Conservation (phyloP, 1,284 basidiomycete genomes). For the Papiliotrema fonsecae region DNA sequence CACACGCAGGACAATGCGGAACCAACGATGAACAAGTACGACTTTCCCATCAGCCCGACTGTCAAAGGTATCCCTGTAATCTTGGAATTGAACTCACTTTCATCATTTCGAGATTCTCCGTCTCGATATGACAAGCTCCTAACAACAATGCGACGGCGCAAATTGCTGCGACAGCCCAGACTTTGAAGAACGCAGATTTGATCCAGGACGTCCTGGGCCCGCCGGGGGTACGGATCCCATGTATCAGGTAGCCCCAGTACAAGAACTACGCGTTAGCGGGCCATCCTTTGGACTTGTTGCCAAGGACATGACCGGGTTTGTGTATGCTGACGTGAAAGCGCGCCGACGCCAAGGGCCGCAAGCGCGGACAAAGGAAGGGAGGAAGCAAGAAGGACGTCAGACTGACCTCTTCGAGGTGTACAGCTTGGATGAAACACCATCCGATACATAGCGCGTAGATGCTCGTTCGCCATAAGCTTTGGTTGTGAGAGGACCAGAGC, state of each 20-base stretch:
- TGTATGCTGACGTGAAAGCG: too few relatives aligned
- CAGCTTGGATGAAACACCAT: constrained; percentile 28
- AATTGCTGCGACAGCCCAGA: constrained; percentile 19
- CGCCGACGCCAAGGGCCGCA: too few relatives aligned
- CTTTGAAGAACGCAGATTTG: constrained; percentile 24
- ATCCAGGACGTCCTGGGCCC: constrained; percentile 21
- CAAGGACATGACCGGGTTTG: neutral
- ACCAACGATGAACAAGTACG: constrained; percentile 32
- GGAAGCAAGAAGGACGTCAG: neutral
- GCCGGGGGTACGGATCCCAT: constrained; percentile 19
- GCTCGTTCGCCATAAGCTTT: constrained; percentile 10
- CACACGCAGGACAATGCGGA: constrained; percentile 18
- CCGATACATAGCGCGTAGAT: constrained; percentile 23
- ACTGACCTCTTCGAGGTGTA: constrained; percentile 32
- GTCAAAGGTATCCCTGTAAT: too few relatives aligned
- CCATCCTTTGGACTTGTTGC: neutral
- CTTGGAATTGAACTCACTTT: too few relatives aligned
- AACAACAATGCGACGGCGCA: constrained; percentile 9
- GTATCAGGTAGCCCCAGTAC: constrained; percentile 36
- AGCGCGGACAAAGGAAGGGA: too few relatives aligned
- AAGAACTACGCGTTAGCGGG: constrained; percentile 7
- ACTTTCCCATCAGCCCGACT: neutral
- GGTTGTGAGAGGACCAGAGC: constrained; percentile 15
- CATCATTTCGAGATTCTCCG: constrained; percentile 16
- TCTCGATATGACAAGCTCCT: constrained; percentile 13